Evolutionary conservation across 352 stramenopile genomes (phyloP).

Genomic region (Phytopythium litorale): DNA sequence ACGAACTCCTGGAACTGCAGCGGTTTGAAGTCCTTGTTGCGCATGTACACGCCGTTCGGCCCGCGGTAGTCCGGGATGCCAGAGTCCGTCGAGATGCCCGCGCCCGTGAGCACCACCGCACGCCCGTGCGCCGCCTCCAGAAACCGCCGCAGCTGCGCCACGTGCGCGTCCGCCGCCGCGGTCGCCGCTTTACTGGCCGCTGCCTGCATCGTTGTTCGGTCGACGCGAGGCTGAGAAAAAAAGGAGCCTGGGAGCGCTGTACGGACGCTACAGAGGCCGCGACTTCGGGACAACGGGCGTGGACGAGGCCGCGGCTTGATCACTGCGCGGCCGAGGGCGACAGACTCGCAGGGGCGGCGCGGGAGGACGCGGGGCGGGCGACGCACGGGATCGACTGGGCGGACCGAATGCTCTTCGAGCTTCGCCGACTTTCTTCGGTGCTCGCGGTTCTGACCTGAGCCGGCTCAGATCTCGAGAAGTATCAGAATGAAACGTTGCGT

Average conservation of each 20-base stretch:
- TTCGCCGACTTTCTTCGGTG: not conserved
- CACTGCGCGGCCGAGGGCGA: not conserved
- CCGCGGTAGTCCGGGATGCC: constrained; percentile 98
- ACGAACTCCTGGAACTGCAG: constrained; percentile 95
- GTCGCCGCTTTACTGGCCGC: constrained; percentile 10
- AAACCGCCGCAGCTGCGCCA: constrained; percentile 42
- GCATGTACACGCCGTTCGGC: constrained; percentile 93
- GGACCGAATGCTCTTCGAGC: not conserved
- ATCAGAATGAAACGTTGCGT: too few species aligned
- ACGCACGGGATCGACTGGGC: too few species aligned
- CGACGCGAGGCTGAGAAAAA: not conserved
- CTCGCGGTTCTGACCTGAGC: too few species aligned
- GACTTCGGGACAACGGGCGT: not conserved
- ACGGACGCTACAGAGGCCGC: not conserved
- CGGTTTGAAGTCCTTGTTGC: constrained; percentile 91
- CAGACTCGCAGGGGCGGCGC: not conserved
- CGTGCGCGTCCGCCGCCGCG: constrained; percentile 16
- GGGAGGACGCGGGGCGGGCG: too few species aligned
- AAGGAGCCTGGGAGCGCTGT: not conserved
- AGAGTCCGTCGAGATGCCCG: constrained; percentile 95
- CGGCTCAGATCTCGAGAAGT: too few species aligned
- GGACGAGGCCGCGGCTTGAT: not conserved
- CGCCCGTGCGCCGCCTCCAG: constrained; percentile 46
- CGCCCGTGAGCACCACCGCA: constrained; percentile 88
- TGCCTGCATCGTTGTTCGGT: not conserved